Base-by-base conservation (phyloP, 2,329 filamentous ascomycete species). In the Fusarium devonianum region DNA sequence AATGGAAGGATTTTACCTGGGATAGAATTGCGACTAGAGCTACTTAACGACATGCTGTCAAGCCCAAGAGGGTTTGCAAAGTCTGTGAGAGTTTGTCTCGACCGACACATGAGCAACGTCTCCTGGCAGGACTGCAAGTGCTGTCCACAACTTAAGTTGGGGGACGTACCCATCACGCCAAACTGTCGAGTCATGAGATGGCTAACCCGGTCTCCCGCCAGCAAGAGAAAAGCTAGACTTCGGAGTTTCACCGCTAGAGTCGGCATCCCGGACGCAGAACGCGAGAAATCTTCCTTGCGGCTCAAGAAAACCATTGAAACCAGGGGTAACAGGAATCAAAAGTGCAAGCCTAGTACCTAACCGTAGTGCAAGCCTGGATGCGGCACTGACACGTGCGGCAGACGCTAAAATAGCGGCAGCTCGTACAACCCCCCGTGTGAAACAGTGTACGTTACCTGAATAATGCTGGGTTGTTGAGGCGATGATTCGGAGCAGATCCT, bases 341-440 rank as follows among this genome's bases (percentile, higher is more conserved):
- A 29, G 41, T 45, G 37, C 33, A 30, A 37, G 43, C 48, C 51
- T 61, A 61, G n/a, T n/a, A n/a, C n/a, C n/a, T n/a, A n/a, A n/a
- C n/a, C n/a, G n/a, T n/a, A n/a, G 52, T 38, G 58, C 54, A 59
- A 34, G 58, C 51, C 49, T 53, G 51, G 38, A 44, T 26, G 14
- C 28, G 30, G 26, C 40, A 56, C 42, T 51, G 41, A 49, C 53
- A 60, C 39, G 29, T 55, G 43, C 33, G 43, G 29, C 13, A 49
- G 53, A 26, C 58, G 42, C 58, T 62, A 62, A 60, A 56, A 53
- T 53, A 40, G 46, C 49, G 54, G 46, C 49, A 51, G 37, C 29
- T 43, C 35, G n/a, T 28, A 38, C 25, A 53, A 44, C 23, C 18
- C 18, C 21, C n/a, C n/a, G n/a, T n/a, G n/a, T n/a, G n/a, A n/a